Base-by-base conservation (phyloP, 2,329 filamentous ascomycete species). In the Colletotrichum nymphaeae region DNA sequence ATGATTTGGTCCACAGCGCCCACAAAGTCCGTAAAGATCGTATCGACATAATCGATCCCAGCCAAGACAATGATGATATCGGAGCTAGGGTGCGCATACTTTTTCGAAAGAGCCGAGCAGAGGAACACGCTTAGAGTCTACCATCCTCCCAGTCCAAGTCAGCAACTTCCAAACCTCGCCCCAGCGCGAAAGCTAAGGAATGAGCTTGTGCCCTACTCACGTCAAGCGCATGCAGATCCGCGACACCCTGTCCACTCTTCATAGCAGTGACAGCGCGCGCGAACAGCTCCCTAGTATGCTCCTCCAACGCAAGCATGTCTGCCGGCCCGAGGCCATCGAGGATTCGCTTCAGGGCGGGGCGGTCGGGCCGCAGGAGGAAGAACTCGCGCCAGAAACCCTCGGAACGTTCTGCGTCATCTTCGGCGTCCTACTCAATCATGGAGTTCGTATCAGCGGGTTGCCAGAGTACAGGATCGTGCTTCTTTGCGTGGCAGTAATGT, bases 341-440 rank as follows among this genome's bases (percentile, higher is more conserved):
- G 60, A 95, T 89, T 63, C 85, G 86, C 80, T 91, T 89, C 76
- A 99, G 85, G 62, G 91, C 89, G 5, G 87, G 82, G 67, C 90
- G 88, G 80, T 98, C 95, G 26, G 96, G 95, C 75, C 92, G 92
- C 72, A 98, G 88, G 49, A 99, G 89, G 82, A 99, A 99, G 84
- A 99, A 95, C 83, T 98, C 97, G 76, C 91, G 89, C 97, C 97
- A 99, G 85, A 98, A 99, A 56, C 95, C 96, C 74, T 98, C 95
- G 0, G 94, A 90, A 75, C 93, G 93, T 32, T 95, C 93, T 64
- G 86, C 83, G 72, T 91, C 89, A 74, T 93, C 89, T 67, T 91
- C 89, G 76, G 93, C 90, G 84, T 93, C 81, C 35, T 65, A 46
- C 37, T 28, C 37, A 57, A 42, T 35, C 37, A 30, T 19, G n/a